Percentiles rank a stretch among this genome's conserved stretches.
phyloP scores from a whole-genome alignment of 148 eudicot species.

The Cornus kousa region DNA sequence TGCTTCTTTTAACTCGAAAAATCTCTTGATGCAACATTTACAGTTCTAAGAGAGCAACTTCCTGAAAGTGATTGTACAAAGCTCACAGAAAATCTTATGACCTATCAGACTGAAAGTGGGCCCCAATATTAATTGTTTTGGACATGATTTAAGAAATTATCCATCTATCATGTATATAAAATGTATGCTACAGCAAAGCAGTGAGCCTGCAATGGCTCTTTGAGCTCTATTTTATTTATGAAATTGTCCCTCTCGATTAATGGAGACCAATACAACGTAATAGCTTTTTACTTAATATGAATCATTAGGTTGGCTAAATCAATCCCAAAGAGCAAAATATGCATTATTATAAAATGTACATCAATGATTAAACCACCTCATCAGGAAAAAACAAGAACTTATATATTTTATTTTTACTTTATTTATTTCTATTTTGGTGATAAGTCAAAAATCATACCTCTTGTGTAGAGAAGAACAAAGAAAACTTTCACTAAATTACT shows the following conservation, averaged over 20 bases:
- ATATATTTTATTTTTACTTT: too few relatives aligned
- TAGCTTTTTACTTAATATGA: background rate
- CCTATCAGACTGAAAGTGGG: background rate
- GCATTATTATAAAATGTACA: background rate
- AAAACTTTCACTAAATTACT: background rate
- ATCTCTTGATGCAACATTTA: background rate
- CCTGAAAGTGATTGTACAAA: background rate
- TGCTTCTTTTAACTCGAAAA: background rate
- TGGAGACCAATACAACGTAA: background rate
- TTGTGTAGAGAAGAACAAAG: background rate
- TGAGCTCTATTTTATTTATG: too few relatives aligned
- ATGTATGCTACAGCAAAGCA: too few relatives aligned
- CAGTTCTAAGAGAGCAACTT: background rate
- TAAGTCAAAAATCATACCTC: background rate
- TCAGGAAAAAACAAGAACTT: background rate
- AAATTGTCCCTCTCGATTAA: too few relatives aligned
- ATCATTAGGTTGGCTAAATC: background rate
- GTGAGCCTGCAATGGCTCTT: too few relatives aligned
- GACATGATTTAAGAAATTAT: too few relatives aligned
- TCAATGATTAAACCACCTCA: background rate
- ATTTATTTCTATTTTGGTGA: background rate
- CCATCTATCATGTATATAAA: too few relatives aligned
- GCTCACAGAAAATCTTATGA: background rate
- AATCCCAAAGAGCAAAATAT: background rate
- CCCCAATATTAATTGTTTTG: too few relatives aligned